Evolutionary conservation across 2,329 filamentous ascomycete species (phyloP).

Genomic region (Aspergillus pseudotamarii): DNA sequence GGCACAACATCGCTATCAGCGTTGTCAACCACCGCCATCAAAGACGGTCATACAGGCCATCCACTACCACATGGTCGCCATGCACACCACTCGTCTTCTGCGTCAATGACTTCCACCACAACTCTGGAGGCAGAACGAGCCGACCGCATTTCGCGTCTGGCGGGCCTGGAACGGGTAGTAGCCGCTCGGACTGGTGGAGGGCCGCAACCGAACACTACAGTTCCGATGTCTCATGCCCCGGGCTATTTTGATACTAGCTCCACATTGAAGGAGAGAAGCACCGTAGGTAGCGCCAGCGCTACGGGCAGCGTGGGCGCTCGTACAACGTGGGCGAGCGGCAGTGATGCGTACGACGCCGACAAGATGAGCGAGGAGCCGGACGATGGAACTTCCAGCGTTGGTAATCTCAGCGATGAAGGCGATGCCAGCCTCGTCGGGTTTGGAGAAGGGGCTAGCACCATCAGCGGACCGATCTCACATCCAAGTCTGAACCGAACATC

Average conservation of each 20-base stretch:
- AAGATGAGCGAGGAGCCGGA: constrained; percentile 69
- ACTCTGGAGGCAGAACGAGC: constrained; percentile 89
- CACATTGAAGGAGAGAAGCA: constrained; percentile 77
- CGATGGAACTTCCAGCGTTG: constrained; percentile 64
- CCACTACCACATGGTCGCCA: constrained; percentile 62
- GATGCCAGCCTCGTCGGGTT: constrained; percentile 86
- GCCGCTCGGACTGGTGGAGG: constrained; percentile 63
- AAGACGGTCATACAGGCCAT: constrained; percentile 89
- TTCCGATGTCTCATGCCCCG: constrained; percentile 49
- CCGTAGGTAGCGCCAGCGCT: constrained; percentile 86
- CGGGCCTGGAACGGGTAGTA: constrained; percentile 84
- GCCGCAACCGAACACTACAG: constrained; percentile 34
- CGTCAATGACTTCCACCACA: constrained; percentile 62
- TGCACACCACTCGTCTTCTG: constrained; percentile 58
- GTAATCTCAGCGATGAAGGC: constrained; percentile 83
- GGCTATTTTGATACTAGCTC: constrained; percentile 82
- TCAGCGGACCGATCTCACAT: constrained; percentile 74
- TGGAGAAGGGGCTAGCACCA: constrained; percentile 85
- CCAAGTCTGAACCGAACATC: constrained; percentile 48
- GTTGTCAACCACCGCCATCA: constrained; percentile 91
- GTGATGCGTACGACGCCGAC: constrained; percentile 58
- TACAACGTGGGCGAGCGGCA: constrained; percentile 69
- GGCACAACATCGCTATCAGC: constrained; percentile 89
- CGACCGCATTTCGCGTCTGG: constrained; percentile 91
- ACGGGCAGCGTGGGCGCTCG: constrained; percentile 71